Conservation (phyloP, 1,284 basidiomycete genomes). For the Sporisorium exsertum region DNA sequence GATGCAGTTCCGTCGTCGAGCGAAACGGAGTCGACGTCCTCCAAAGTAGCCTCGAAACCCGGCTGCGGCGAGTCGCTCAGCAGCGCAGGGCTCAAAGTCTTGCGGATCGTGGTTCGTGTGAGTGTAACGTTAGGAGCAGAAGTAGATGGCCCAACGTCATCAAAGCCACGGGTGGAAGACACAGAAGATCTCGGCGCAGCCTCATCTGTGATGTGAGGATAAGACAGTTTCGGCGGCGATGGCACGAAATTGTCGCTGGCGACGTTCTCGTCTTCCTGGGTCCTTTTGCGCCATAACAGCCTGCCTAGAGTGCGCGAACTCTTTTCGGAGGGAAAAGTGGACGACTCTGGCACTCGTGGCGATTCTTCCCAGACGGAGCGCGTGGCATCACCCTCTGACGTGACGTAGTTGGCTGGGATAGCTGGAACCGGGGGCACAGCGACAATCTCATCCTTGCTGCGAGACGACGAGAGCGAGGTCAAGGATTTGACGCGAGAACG, state of each 20-base stretch:
- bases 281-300: slow-evolving; percentile 28
- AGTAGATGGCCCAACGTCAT: slow-evolving; percentile 7
- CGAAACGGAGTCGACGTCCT: not conserved
- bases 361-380: slow-evolving; percentile 38
- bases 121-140: slow-evolving; percentile 6
- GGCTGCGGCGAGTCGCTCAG: slow-evolving; percentile 26
- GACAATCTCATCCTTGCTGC: slow-evolving; percentile 20
- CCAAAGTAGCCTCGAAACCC: slow-evolving; percentile 12
- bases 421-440: slow-evolving; percentile 23
- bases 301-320: slow-evolving; percentile 20
- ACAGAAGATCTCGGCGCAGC: slow-evolving; percentile 32
- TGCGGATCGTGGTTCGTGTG: slow-evolving; percentile 38
- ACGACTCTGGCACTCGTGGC: slow-evolving; percentile 9
- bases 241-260: slow-evolving; percentile 20
- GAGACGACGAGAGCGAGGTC: slow-evolving; percentile 26
- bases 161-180: slow-evolving; percentile 35
- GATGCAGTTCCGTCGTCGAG: not conserved
- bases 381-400: slow-evolving; percentile 8
- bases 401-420: slow-evolving; percentile 16
- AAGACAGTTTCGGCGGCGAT: slow-evolving; percentile 22
- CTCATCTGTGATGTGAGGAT: slow-evolving; percentile 20
- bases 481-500: slow-evolving; percentile 38
- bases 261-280: slow-evolving; percentile 15
- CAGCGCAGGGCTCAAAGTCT: slow-evolving; percentile 44
- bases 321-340: slow-evolving; percentile 30